Base-by-base conservation (phyloP, 208 protist species). In the Lotmaria passim region DNA sequence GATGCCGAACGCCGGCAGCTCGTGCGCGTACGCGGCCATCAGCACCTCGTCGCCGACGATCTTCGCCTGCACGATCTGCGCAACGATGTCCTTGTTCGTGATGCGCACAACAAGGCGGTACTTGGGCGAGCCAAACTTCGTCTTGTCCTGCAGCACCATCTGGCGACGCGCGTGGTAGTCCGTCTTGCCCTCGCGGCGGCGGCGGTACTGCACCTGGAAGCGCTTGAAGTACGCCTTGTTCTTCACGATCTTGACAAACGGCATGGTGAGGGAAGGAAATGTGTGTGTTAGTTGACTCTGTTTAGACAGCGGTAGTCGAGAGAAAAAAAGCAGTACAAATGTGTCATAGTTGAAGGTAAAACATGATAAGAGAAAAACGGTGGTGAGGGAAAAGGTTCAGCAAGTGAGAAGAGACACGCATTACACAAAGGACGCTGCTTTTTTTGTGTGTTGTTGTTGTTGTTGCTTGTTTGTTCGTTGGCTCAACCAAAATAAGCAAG, bases 121-220 rank as follows among this genome's bases (percentile, higher is more conserved):
- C 90, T 99, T 99, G 70, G 97, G 97, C 47, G 97, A 88, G 70
- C 97, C 96, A 85, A 98, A 99, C 89, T 99, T 99, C 87, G 98
- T 99, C 86, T 99, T 99, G 81, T 98, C 98, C 93, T 99, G 98
- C 50, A 91, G 79, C 77, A 99, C 93, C 36, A 99, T 91, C 52
- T 90, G 79, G 63, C 97, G 83, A 75, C 99, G 93, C 39, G 96
- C 96, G 59, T 95, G 89, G 93, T 99, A 99, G 86, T 99, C 98
- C 60, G 99, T 99, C 87, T 99, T 99, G 64, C 98, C 97, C 85
- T 99, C 98, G 75, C 98, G 93, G 72, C 98, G 85, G 43, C 60
- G 59, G 83, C 98, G 89, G 93, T 97, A 99, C 89, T 99, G 90
- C 73, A 99, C 96, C 93, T 99, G 98, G 86, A 90, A 99, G 78